Evolutionary conservation across 73 alveolate species (phyloP), one percentile per base, ranked within the genome.

Genomic region (Symbiodinium pilosum): DNA sequence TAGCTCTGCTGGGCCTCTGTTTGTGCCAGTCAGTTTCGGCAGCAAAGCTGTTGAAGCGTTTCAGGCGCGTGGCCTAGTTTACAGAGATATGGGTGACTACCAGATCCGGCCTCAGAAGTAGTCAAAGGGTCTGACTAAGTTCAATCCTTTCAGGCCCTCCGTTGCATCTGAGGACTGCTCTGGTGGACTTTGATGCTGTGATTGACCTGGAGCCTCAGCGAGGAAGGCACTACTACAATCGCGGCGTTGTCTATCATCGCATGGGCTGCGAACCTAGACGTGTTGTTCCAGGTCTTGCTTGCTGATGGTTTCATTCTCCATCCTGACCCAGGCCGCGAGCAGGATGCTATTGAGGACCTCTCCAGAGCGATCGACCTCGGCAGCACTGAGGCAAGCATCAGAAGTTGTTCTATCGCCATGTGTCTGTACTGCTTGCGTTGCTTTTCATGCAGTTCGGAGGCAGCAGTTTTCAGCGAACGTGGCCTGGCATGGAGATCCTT

Each of bases 401-500:
- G 39, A 32, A 1, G 11, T 64, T 64, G 64, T 16, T 14, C 9
- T 4, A 18, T 28, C 12, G 2, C 28, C 6, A 24, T 54, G 24
- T 16, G 73, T 54, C 73, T 0, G 32, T 16, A 16, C 73, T 11
- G 20, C 73, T 26, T n/a, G 68, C 68, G 28, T 16, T 51, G 18
- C 26, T 26, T 4, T 26, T 5, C 26, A 24, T 54, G 34, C 73
- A 3, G 28, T 56, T 24, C 36, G 38, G 47, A 89, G 92, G 98
- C 98, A 21, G 98, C 92, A 3, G 98, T 93, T 39, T 93, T 77
- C 93, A 93, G 98, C 68, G 98, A 93, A 38, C 92, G 98, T 7
- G 98, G 98, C 39, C 93, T 93, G 14, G 98, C 98, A 5, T 93
- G 98, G 98, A 43, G 98, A 77, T 43, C 98, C 84, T 81, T 93